Evolutionary conservation across 371 early-diverging fungal genomes (phyloP), one percentile per base, ranked within the genome.

Genomic region (Mucor racemosus): DNA sequence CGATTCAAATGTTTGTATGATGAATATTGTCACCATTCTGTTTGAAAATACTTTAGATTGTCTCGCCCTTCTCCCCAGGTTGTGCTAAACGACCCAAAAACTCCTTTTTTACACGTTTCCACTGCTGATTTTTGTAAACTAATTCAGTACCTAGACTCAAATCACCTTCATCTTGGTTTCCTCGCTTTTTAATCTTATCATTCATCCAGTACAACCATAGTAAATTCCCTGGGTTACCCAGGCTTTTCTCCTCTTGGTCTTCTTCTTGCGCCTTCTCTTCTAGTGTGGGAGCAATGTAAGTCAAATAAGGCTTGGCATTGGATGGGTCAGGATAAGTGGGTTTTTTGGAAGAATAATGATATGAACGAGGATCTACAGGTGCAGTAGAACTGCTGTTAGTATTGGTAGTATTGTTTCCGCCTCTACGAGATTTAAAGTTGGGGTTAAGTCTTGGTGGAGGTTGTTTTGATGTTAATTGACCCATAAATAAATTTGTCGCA

Each of bases 41-140:
- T 0, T 38, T 9, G 38, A 36, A 3, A 17, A 36, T n/a, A 36
- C 35, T 1, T 38, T 70, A 69, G 10, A 59, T 48, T 34, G 50
- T 64, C 36, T 72, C 75, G 11, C 75, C 75, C 36, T 72, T 68
- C 40, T 75, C 69, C 15, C 72, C 72, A 40, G 69, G 50, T 39
- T 72, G 66, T 2, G 76, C 73, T 31, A 65, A 31, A 38, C 72
- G 69, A 10, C 77, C 72, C 35, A 67, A 66, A 59, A 77, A 77
- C 41, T 77, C 77, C 34, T 72, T 74, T 44, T 69, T 74, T 31
- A 66, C 64, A 35, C 75, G 69, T 38, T 75, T 74, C 68, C 67
- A 67, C 46, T 55, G 42, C 1, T 61, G 38, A 21, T 71, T 19
- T 31, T 71, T 67, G 21, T 69, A 60, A 0, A 72, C 73, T 4